Evolutionary conservation across 2,329 filamentous ascomycete genomes (phyloP).

Genomic region (Plectosphaerella sp.): DNA sequence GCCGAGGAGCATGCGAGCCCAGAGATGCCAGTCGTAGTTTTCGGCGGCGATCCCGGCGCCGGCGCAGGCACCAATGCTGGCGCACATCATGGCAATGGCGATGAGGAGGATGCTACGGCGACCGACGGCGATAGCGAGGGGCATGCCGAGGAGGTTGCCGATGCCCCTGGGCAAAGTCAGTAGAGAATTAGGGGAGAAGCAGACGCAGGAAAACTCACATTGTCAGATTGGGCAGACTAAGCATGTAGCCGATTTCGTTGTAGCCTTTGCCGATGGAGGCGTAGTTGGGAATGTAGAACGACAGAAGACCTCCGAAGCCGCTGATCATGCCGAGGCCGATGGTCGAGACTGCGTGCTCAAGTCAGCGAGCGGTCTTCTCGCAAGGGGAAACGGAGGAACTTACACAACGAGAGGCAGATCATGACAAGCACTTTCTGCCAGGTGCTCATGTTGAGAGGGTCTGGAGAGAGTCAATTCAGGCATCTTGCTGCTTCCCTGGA

Average conservation of each 20-base stretch:
- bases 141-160: constrained; percentile 24
- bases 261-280: background rate
- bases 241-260: background rate
- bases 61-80: constrained; percentile 22
- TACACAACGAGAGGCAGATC: background rate
- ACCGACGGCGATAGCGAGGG: constrained; percentile 27
- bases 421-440: background rate
- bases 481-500: background rate
- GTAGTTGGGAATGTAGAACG: background rate
- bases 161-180: constrained; percentile 20
- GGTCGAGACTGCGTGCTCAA: background rate
- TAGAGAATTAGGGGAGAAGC: background rate
- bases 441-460: background rate
- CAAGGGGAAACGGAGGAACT: background rate
- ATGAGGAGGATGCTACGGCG: constrained; percentile 24
- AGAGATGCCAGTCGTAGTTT: constrained; percentile 29
- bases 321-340: background rate
- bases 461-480: background rate
- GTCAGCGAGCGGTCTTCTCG: background rate
- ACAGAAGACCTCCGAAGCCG: background rate
- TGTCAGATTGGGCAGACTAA: background rate
- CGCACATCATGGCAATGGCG: constrained; percentile 21
- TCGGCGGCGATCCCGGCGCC: constrained; percentile 10
- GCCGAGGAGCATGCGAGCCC: constrained; percentile 29
- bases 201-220: background rate